Evolutionary conservation across 2,329 filamentous ascomycete genomes (phyloP).

Genomic region (Penicillium sp.): DNA sequence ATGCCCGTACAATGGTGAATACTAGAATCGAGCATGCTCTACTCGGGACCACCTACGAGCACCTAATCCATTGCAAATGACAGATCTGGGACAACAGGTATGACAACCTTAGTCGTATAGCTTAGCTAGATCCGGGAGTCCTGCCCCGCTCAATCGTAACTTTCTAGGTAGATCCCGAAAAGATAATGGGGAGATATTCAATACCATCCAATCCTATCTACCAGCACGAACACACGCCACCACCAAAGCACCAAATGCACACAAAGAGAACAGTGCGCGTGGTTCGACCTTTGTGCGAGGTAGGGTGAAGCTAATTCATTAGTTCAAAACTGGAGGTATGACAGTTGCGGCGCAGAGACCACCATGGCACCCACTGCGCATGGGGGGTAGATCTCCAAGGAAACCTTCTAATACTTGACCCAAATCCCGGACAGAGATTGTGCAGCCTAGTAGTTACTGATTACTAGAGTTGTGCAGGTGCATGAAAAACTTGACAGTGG

Average conservation of each 20-base stretch:
- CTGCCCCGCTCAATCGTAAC: no score
- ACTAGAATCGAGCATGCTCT: no score
- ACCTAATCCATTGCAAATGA: no score
- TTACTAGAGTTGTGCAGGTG: neutral
- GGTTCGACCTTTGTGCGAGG: neutral
- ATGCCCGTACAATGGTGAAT: no score
- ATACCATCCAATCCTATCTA: neutral
- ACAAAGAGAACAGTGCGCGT: neutral
- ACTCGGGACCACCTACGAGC: no score
- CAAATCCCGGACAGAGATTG: neutral
- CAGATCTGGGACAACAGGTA: no score
- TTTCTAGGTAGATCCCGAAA: no score
- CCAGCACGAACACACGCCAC: neutral
- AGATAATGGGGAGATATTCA: no score
- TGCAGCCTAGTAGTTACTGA: neutral
- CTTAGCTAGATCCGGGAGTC: no score
- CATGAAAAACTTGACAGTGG: neutral
- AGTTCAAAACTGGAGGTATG: neutral
- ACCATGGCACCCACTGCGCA: neutral
- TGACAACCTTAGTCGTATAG: no score
- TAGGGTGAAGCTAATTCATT: neutral
- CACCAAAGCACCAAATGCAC: neutral
- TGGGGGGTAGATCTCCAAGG: no score
- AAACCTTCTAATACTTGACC: neutral
- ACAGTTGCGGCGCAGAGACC: neutral